Conservation (phyloP, 1,284 basidiomycete species). For the Moesziomyces antarcticus region DNA sequence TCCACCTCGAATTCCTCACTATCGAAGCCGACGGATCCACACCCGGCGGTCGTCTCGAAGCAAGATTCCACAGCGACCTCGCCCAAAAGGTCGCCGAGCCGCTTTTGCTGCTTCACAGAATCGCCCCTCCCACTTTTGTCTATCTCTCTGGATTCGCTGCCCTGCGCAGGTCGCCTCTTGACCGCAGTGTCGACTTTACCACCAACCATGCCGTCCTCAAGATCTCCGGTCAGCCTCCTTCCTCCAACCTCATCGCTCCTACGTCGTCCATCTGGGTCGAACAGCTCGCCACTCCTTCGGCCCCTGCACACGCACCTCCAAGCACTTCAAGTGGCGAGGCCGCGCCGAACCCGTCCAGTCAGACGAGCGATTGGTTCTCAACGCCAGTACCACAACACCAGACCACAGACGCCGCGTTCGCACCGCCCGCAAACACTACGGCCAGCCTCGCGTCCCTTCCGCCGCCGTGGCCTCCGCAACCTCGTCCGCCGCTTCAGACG, state of each 20-base stretch:
- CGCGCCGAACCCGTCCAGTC: conserved; percentile 14
- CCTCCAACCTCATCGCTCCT: conserved; percentile 17
- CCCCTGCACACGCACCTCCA: not conserved
- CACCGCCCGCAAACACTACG: too few species aligned
- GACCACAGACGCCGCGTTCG: not conserved
- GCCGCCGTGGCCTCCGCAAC: conserved; percentile 13
- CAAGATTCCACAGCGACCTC: conserved; percentile 13
- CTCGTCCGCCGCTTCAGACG: not conserved
- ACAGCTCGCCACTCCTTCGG: conserved; percentile 12
- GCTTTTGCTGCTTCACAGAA: conserved; percentile 18
- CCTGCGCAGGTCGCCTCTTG: not conserved
- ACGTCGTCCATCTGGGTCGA: conserved; percentile 38
- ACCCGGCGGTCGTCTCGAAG: not conserved
- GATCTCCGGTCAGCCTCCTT: conserved; percentile 30
- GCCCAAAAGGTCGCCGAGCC: conserved; percentile 22
- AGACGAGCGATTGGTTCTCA: conserved; percentile 40
- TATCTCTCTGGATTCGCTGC: conserved; percentile 39
- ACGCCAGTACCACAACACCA: conserved; percentile 24
- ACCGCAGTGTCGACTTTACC: conserved; percentile 1
- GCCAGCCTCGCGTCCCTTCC: not conserved
- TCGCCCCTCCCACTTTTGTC: conserved; percentile 28
- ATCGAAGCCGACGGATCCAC: conserved; percentile 10
- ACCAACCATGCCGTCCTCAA: conserved; percentile 24
- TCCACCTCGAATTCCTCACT: conserved; percentile 15
- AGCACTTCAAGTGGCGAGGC: not conserved